phyloP scores from a whole-genome alignment of 306 rosid genomes.

The Glycine latifolia region DNA sequence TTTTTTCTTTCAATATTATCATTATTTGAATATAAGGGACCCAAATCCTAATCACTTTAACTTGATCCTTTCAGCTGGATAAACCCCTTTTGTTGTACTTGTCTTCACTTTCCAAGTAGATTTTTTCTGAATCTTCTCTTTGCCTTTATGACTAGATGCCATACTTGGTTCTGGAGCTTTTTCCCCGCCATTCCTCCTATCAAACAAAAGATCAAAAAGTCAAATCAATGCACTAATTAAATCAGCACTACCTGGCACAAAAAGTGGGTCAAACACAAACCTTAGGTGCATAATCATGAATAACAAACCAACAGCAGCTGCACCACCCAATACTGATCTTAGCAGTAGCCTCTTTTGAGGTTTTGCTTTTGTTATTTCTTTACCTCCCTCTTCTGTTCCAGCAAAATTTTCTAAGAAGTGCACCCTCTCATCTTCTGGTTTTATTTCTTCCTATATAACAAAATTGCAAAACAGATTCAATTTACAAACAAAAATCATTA shows the following conservation, averaged over 20 bases:
- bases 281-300: slow-evolving; percentile 54
- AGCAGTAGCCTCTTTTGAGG: slow-evolving; percentile 49
- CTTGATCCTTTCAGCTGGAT: slow-evolving; percentile 56
- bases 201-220: slow-evolving; percentile 2
- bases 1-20: neutral
- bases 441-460: slow-evolving; percentile 48
- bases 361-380: slow-evolving; percentile 42
- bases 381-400: slow-evolving; percentile 13
- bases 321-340: slow-evolving; percentile 60
- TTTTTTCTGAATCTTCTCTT: slow-evolving; percentile 45
- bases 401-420: slow-evolving; percentile 33
- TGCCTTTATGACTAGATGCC: slow-evolving; percentile 37
- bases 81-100: slow-evolving; percentile 46
- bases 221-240: slow-evolving; percentile 27
- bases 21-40: slow-evolving; percentile 8
- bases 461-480: slow-evolving; percentile 36
- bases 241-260: slow-evolving; percentile 14
- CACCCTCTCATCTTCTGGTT: slow-evolving; percentile 41
- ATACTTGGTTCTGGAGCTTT: slow-evolving; percentile 46
- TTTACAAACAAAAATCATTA: slow-evolving; percentile 30
- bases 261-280: slow-evolving; percentile 48
- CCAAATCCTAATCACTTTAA: slow-evolving; percentile 43
- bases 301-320: slow-evolving; percentile 57
- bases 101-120: slow-evolving; percentile 34
- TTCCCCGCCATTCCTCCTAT: slow-evolving; percentile 49